Evolutionary conservation across 805 yeast genomes (phyloP).

Genomic region (Candida wancherniae): DNA sequence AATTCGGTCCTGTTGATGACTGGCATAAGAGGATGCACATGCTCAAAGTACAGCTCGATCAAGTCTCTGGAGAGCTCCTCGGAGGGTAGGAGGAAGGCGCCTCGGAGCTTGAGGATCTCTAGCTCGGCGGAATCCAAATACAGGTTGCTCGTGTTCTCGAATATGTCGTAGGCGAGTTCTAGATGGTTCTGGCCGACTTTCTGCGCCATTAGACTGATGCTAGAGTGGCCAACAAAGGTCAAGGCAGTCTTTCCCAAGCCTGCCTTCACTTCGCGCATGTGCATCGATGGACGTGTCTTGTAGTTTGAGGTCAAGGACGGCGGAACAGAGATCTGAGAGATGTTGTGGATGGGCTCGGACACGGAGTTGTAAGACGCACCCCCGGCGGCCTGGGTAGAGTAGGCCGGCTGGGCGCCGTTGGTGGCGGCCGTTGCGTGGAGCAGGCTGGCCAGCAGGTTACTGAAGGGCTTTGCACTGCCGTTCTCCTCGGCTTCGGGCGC

Average conservation of each 20-base stretch:
- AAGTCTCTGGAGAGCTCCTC: constrained; percentile 54
- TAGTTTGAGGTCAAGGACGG: constrained; percentile 40
- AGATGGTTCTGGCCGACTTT: constrained; percentile 46
- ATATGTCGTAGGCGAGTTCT: constrained; percentile 38
- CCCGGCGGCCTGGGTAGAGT: neutral
- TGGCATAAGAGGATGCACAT: constrained; percentile 66
- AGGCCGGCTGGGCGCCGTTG: neutral
- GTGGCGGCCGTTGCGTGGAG: neutral
- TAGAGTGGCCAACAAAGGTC: constrained; percentile 52
- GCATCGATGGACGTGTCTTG: constrained; percentile 35
- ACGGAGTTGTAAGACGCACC: constrained; percentile 9
- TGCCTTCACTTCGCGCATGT: constrained; percentile 27
- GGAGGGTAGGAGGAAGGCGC: constrained; percentile 68
- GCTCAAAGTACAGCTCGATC: constrained; percentile 56
- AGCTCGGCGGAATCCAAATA: constrained; percentile 54
- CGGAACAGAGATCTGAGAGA: constrained; percentile 38
- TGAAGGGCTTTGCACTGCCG: neutral
- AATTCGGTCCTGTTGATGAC: constrained; percentile 60
- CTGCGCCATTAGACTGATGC: constrained; percentile 45
- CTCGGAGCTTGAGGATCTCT: constrained; percentile 57
- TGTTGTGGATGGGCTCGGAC: constrained; percentile 37
- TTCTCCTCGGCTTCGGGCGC: constrained; percentile 1
- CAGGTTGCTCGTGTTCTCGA: constrained; percentile 29
- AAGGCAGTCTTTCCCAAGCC: constrained; percentile 23
- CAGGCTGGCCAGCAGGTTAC: neutral